Conservation (phyloP, 441 rosid species). For the Corymbia citriodora region DNA sequence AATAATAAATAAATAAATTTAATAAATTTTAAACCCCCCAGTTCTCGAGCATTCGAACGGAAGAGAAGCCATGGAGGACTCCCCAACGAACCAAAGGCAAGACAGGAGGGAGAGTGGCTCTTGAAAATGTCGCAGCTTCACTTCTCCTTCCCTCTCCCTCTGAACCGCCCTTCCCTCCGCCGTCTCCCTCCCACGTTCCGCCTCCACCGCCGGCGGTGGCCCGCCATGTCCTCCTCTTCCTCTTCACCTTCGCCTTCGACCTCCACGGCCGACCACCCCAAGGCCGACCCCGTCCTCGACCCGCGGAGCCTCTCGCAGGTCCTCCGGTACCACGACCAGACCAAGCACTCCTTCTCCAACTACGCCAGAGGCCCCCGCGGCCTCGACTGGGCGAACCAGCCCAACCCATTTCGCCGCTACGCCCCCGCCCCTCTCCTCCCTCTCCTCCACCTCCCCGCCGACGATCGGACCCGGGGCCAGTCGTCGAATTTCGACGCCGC, state of each 20-base stretch:
- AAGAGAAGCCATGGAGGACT: not conserved
- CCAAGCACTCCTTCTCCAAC: slow-evolving; percentile 60
- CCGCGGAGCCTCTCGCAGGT: slow-evolving; percentile 31
- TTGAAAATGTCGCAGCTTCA: not conserved
- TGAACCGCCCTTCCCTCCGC: not conserved
- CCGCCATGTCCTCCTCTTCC: slow-evolving; percentile 33
- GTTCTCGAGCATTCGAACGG: not conserved
- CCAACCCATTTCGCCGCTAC: slow-evolving; percentile 82
- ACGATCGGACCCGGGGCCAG: not conserved
- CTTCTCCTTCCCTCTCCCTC: not conserved
- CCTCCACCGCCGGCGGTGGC: not conserved
- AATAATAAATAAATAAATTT: too few relatives aligned
- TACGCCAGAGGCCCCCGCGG: slow-evolving; percentile 84
- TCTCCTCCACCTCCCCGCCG: slow-evolving; percentile 33
- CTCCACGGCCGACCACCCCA: not conserved
- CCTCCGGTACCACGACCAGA: slow-evolving; percentile 63
- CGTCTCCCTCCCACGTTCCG: not conserved
- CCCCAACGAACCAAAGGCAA: not conserved
- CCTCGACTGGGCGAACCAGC: slow-evolving; percentile 95
- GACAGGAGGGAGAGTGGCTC: not conserved
- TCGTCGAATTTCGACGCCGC: not conserved
- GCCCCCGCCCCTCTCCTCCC: slow-evolving; percentile 52
- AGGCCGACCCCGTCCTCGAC: not conserved
- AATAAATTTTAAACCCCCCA: not conserved
- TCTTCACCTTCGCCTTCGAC: slow-evolving; percentile 13